Evolutionary conservation across 2,329 filamentous ascomycete genomes (phyloP).

Genomic region (Beauveria varroae): DNA sequence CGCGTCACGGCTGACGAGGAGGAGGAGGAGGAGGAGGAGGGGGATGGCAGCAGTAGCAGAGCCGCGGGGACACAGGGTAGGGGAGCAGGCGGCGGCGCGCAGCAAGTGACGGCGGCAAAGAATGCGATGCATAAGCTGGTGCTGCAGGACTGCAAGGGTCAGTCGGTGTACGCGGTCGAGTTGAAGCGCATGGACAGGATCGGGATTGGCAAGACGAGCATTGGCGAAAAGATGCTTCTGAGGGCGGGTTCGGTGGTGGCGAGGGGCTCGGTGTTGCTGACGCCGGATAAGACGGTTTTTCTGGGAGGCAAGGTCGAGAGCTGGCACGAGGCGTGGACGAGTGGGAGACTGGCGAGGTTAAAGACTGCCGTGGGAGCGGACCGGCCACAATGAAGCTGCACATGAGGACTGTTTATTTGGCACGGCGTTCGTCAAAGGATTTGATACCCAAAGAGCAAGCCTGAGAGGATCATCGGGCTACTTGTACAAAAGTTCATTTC

Average conservation of each 20-base stretch:
- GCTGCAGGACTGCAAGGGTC: slow-evolving; percentile 70
- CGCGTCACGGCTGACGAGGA: slow-evolving; percentile 45
- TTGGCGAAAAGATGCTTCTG: slow-evolving; percentile 78
- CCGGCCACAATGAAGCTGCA: background rate
- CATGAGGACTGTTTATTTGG: background rate
- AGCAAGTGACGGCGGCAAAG: slow-evolving; percentile 15
- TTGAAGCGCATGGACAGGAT: slow-evolving; percentile 58
- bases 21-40: slow-evolving; percentile 44
- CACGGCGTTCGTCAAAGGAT: background rate
- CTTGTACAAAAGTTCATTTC: background rate
- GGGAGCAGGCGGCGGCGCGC: slow-evolving; percentile 5
- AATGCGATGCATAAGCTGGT: slow-evolving; percentile 70
- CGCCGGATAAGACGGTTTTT: slow-evolving; percentile 58
- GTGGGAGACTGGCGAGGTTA: slow-evolving; percentile 61
- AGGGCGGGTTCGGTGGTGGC: slow-evolving; percentile 57
- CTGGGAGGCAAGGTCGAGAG: slow-evolving; percentile 83
- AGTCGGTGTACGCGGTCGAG: slow-evolving; percentile 65
- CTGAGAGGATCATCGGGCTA: background rate
- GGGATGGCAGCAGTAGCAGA: slow-evolving; percentile 22
- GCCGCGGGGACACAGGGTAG: slow-evolving; percentile 24
- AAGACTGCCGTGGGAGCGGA: slow-evolving; percentile 47
- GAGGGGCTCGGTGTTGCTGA: slow-evolving; percentile 71
- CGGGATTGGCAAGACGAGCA: slow-evolving; percentile 54
- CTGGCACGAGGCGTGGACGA: slow-evolving; percentile 71
- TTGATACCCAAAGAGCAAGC: background rate